Base-by-base conservation (phyloP, 768 basidiomycete genomes). In the Lentinula raphanica region DNA sequence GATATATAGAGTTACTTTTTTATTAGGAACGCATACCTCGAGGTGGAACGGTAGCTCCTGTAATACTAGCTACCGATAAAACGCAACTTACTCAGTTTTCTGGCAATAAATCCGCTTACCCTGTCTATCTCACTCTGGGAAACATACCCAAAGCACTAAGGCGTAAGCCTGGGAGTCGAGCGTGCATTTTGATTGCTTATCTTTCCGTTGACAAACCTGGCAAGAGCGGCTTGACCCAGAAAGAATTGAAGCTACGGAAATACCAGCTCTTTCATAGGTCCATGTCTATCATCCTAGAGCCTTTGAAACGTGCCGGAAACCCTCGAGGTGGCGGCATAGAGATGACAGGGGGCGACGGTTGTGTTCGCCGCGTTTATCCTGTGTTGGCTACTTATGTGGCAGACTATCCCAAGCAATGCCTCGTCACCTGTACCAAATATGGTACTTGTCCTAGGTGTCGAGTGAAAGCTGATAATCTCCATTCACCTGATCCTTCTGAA, bases 341-440 rank as follows among this genome's bases (percentile, higher is more conserved):
- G 4, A 42, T 42, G 4, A 13, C 40, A 3, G n/a, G 40, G 6
- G 40, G 40, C 5, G 40, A 42, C n/a, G 40, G 40, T 21, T 5
- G 6, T 13, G n/a, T 4, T 5, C 40, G 40, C 4, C 40, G 13
- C 13, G 13, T 8, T 11, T 11, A 32, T 11, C 31, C 31, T 32
- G 11, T 32, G 5, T 32, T 32, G 5, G 31, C 31, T 11, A 11
- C 31, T 11, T 11, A 32, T 11, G 11, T 32, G 5, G 5, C 31
- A 5, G 62, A 66, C 45, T 63, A 65, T 35, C 64, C 62, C 0
- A 65, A 65, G 36, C 65, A 66, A 21, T 40, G 53, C 5, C 35
- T 64, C 4, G 65, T 61, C 11, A 58, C 56, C 13, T 58, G 44
- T n/a, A 48, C 59, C 2, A 59, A 60, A 7, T 64, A 56, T 54